Evolutionary conservation across 345 rosid species (phyloP), one percentile per base, ranked within the genome.

Genomic region (Linum trigynum): DNA sequence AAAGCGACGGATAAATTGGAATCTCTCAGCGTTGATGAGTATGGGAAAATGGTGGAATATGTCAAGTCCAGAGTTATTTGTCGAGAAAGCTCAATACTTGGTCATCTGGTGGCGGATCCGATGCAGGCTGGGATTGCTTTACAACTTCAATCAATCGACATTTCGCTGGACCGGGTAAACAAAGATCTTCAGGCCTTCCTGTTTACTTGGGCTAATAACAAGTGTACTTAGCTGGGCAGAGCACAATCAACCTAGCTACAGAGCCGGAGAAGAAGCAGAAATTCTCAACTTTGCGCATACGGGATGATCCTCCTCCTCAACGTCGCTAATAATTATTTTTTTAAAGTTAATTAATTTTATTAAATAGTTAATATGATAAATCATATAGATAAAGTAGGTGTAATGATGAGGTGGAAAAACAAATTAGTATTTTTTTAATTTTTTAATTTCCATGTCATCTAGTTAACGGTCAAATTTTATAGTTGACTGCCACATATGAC

Each of bases 121-220:
- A 67, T 60, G 16, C 16, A n/a, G 38, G 71, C 60, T 4, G 78
- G 80, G 17, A 65, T 78, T 50, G 50, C 11, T 32, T 69, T 65
- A 7, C 81, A 75, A 36, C 63, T 79, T 12, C 68, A 75, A 50
- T 78, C 82, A n/a, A 39, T 65, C 55, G 81, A 79, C n/a, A 48
- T 75, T 8, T 1, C 23, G 36, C 64, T 51, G 17, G 63, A 41
- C 15, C 73, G 61, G 80, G 83, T 76, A 76, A n/a, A 7, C 51
- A 45, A 5, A 45, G 12, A 23, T 23, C 32, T 45, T 5, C 50
- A 43, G 0, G 50, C 2, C 1, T 43, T 4, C 6, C 6, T 43
- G 10, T 5, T 4, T 43, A 43, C 6, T 43, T 43, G 32, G 32
- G 32, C 32, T 23, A 23, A 23, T 23, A 23, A 23, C 32, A 23